Percentiles rank a stretch among this genome's conserved stretches.
Evolutionary conservation across 305 asterid genomes (phyloP).

Genomic region (Rubia tinctorum): DNA sequence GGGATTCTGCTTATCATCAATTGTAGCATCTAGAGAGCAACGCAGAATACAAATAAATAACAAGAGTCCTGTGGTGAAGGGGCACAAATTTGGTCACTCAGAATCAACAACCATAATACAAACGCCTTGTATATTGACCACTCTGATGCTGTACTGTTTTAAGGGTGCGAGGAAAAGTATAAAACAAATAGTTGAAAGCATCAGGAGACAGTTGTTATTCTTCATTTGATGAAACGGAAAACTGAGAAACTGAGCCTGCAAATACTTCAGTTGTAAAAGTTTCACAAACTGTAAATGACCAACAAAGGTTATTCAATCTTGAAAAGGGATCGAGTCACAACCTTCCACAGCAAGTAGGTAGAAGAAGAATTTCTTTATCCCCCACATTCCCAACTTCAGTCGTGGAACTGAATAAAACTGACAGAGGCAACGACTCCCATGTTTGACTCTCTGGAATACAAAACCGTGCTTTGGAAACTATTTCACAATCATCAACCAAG

Average conservation of each 20-base stretch:
- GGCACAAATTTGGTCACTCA: not conserved
- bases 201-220: not conserved
- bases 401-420: constrained; percentile 49
- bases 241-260: not conserved
- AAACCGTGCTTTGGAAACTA: constrained; percentile 49
- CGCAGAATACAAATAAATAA: not conserved
- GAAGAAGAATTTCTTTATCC: constrained; percentile 60
- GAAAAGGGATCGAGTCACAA: constrained; percentile 19
- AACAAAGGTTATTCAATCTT: not conserved
- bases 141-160: not conserved
- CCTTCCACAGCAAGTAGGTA: constrained; percentile 94
- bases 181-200: not conserved
- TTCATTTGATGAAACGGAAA: not conserved
- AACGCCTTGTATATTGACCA: not conserved
- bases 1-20: not conserved
- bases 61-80: not conserved
- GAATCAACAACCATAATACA: too few relatives aligned
- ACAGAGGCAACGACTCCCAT: constrained; percentile 86
- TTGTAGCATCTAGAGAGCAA: constrained; percentile 3
- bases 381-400: constrained; percentile 42
- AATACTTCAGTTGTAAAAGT: not conserved
- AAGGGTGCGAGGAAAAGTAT: not conserved
- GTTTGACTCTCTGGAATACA: constrained; percentile 87
- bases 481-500: constrained; percentile 53
- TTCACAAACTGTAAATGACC: not conserved